Base-by-base conservation (phyloP, 306 rosid genomes). In the Vigna reflexopilosa region DNA sequence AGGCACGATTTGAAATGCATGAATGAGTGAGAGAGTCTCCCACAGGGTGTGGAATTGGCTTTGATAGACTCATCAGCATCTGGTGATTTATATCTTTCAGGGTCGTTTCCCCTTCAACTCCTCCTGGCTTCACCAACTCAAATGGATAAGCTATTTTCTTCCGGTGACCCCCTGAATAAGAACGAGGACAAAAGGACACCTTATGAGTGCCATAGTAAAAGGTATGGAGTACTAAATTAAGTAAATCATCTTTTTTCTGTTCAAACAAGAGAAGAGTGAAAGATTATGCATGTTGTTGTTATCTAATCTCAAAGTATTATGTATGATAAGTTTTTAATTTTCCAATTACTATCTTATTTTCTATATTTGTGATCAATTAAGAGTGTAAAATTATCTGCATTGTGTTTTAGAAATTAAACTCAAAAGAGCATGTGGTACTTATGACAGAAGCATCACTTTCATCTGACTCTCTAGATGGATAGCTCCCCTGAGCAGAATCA, bases 21-120 rank as follows among this genome's bases (percentile, higher is more conserved):
- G 80, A 6, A 24, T 64, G 79, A 44, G 75, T 59, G 15, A 16
- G 16, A 42, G 76, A 30, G 14, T 76, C 68, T 77, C 73, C 79
- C 42, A 85, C 82, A 58, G 86, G 89, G 38, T 86, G 89, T 82
- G 89, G 89, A 82, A 86, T 86, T 80, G 86, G 86, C 80, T 86
- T 86, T 86, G 80, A 36, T 51, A 86, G 89, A 6, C 44, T 86
- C 86, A 67, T 82, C 48, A 82, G 51, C 82, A 86, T 79, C 19
- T 76, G 89, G 15, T 82, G 52, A 17, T 86, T 86, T 86, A 86
- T 86, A 58, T 86, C 89, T 76, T 76, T 82, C 5, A 86, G 84
- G 12, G 89, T 80, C 71, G 89, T 82, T 67, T 76, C 89, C 10
- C 89, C 89, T 86, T 82, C 89, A 40, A 82, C 48, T 86, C 89